Base-by-base conservation (phyloP, 495 filamentous ascomycete species). In the Halenospora varia region DNA sequence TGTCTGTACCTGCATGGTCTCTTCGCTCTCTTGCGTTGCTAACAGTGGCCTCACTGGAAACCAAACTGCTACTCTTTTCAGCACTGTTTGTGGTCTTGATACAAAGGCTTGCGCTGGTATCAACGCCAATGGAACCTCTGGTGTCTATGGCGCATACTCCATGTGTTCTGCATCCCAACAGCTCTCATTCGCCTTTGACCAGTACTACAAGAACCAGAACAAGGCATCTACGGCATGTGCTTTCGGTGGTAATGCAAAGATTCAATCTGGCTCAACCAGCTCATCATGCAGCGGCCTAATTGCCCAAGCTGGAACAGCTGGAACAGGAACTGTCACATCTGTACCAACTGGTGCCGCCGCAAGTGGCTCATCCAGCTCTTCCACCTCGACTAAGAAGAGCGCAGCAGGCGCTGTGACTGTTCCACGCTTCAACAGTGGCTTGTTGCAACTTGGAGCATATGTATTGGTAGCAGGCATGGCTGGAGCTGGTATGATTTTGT, bases 1-100 rank as follows among this genome's bases (percentile, higher is more conserved):
- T 17, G 79, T 95, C 17, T 98, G 94, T 76, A 68, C 73, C 35
- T 98, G 94, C 82, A 93, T 97, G 89, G 73, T 80, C 66, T 72
- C 75, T 17, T 78, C 82, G 24, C 74, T 92, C 3, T 77, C 75
- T 40, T 98, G 94, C 73, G 78, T 82, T n/a, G 82, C 88, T 47
- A 67, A 73, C 25, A 66, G 68, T 57, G 57, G 65, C 42, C 62
- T 68, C 8, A 69, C 65, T 45, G 68, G 71, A 47, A 67, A 77
- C 48, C 76, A 84, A 42, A 87, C 82, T 66, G 78, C 77, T 25
- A 72, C 75, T 1, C 80, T 96, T 45, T 95, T 97, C 72, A 77
- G 74, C 64, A 78, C 75, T 54, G 79, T 97, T 66, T 98, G 94
- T 72, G 78, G 71, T 29, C 74, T 78, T 55, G 74, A 77, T 55